Conservation (phyloP, 1,139 yeast species). For the Keqinozyma sinolaborantium region DNA sequence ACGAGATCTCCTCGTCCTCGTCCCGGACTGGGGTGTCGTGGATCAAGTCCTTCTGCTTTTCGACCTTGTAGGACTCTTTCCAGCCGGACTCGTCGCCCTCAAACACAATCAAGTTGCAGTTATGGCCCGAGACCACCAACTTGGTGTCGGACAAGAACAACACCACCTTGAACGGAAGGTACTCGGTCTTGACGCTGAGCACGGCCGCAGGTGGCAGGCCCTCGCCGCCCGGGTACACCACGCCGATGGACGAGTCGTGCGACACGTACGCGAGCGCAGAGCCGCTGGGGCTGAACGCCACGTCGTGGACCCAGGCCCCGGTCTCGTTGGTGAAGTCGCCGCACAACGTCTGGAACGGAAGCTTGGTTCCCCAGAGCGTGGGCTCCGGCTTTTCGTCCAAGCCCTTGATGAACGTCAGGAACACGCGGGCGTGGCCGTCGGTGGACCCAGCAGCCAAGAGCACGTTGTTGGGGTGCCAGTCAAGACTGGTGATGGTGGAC, state of each 20-base stretch:
- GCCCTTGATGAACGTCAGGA: slow-evolving; percentile 89
- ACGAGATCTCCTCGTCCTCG: slow-evolving; percentile 54
- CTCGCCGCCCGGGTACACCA: slow-evolving; percentile 76
- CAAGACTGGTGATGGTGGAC: slow-evolving; percentile 78
- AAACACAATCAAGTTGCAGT: slow-evolving; percentile 86
- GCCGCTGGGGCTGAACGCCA: slow-evolving; percentile 79
- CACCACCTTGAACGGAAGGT: slow-evolving; percentile 78
- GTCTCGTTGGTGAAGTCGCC: slow-evolving; percentile 77
- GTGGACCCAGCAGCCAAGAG: slow-evolving; percentile 89
- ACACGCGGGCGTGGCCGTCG: slow-evolving; percentile 92
- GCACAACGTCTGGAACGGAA: slow-evolving; percentile 92
- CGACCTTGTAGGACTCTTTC: slow-evolving; percentile 63
- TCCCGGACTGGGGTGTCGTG: slow-evolving; percentile 28
- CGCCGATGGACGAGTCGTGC: slow-evolving; percentile 72
- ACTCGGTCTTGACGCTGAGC: slow-evolving; percentile 57
- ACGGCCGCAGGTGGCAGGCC: slow-evolving; percentile 48
- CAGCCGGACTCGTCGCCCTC: slow-evolving; percentile 69
- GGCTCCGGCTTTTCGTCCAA: slow-evolving; percentile 81
- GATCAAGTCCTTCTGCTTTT: slow-evolving; percentile 44
- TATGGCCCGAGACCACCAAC: slow-evolving; percentile 87
- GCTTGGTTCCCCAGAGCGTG: slow-evolving; percentile 88
- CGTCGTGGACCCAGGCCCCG: slow-evolving; percentile 93
- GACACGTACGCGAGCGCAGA: slow-evolving; percentile 75
- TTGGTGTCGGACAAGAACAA: slow-evolving; percentile 64
- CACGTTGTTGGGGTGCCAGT: slow-evolving; percentile 95